A percentile compares a stretch with the other conserved stretches of the same genome.
phyloP scores from a whole-genome alignment of 768 basidiomycete genomes.

The Leccinum aurantiacum region DNA sequence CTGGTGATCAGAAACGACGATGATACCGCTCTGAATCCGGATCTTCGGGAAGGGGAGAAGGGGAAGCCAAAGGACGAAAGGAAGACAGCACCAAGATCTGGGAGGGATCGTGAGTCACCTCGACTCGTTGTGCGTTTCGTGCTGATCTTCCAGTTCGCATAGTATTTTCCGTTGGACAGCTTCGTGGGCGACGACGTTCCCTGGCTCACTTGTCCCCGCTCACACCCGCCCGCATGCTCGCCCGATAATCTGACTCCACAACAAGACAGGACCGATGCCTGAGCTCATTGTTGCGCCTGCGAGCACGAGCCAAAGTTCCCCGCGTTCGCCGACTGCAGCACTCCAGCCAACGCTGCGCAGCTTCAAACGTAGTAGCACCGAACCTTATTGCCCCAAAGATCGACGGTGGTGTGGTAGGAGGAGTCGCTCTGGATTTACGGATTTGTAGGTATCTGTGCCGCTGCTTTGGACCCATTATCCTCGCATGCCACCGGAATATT shows the following conservation, averaged over 20 bases:
- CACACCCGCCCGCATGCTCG: background rate
- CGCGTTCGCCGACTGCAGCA: constrained; percentile 53
- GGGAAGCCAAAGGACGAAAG: background rate
- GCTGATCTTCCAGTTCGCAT: background rate
- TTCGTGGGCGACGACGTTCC: background rate
- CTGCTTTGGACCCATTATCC: background rate
- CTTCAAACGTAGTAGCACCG: constrained; percentile 49
- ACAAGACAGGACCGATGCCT: constrained; percentile 66
- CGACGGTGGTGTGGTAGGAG: too few species aligned
- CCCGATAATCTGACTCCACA: constrained; percentile 38
- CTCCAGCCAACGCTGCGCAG: constrained; percentile 67
- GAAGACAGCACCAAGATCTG: constrained; percentile 42
- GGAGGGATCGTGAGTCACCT: constrained; percentile 58
- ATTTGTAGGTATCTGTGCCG: background rate
- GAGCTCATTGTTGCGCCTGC: constrained; percentile 48
- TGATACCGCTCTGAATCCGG: background rate
- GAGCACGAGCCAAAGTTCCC: constrained; percentile 36
- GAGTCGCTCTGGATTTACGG: too few species aligned
- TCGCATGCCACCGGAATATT: background rate
- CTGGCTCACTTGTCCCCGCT: background rate
- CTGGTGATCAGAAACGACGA: background rate
- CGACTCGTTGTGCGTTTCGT: background rate
- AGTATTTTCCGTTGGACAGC: background rate
- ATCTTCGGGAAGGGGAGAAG: background rate
- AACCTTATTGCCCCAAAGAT: too few species aligned